Evolutionary conservation across 2,329 filamentous ascomycete genomes (phyloP).

Genomic region (Beauveria sp.): DNA sequence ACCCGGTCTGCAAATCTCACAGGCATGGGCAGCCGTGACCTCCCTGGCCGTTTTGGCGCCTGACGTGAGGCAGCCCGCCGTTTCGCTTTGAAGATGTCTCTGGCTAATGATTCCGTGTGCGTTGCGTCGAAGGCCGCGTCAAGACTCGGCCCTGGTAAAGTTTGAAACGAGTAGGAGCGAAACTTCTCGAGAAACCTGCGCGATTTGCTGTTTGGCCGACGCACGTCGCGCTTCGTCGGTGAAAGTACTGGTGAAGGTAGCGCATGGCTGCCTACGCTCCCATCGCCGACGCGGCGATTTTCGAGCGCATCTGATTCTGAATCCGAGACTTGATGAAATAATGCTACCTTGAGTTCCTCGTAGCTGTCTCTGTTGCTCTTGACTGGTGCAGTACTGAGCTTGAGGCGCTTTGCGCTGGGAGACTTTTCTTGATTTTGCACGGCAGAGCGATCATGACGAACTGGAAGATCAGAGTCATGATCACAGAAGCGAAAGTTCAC

Average conservation of each 20-base stretch:
- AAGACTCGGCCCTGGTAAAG: background rate
- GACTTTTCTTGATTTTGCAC: background rate
- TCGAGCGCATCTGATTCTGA: background rate
- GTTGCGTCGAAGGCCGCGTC: background rate
- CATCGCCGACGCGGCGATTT: background rate
- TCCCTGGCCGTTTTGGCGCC: background rate
- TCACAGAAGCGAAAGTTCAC: no score
- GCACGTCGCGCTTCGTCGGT: background rate
- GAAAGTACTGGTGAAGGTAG: background rate
- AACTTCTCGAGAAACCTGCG: conserved; percentile 3
- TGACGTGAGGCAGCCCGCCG: background rate
- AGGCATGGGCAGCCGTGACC: background rate
- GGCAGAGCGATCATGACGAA: conserved; percentile 1
- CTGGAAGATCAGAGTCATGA: background rate
- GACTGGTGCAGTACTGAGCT: background rate
- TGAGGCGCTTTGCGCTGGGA: background rate
- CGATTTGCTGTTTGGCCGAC: background rate
- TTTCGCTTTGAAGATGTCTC: background rate
- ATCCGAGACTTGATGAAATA: background rate
- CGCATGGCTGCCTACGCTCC: background rate
- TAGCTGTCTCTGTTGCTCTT: background rate
- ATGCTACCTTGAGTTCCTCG: background rate
- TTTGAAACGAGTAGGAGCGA: background rate
- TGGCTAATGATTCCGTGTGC: background rate
- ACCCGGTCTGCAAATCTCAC: background rate